A percentile compares a stretch with the other conserved stretches of the same genome.
These are phyloP conservation scores for Pisolithus sp. DNA, from an alignment of 768 basidiomycete genomes.

Conservation along the genomic window DNA sequence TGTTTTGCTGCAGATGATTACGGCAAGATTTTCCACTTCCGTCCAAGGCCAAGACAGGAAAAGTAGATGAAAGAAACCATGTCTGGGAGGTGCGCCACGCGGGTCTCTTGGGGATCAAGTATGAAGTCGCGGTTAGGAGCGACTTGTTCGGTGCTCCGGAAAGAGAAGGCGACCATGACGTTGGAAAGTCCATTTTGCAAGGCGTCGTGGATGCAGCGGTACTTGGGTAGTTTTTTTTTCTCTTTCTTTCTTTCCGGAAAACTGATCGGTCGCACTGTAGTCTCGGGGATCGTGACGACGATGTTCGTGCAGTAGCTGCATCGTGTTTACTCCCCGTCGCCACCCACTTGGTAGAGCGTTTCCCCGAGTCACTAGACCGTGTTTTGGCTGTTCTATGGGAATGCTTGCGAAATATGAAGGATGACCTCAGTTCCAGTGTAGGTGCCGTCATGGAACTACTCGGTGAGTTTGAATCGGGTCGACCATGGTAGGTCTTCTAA, in stretches of 20 bases:
- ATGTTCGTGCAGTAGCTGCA: conserved; percentile 93
- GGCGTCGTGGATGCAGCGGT: conserved; percentile 89
- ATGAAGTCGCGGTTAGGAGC: conserved; percentile 89
- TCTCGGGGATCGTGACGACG: conserved; percentile 86
- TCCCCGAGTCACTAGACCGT: conserved; percentile 64
- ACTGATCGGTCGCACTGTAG: conserved; percentile 35
- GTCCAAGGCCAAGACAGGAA: conserved; percentile 26
- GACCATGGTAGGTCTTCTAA: conserved; percentile 4
- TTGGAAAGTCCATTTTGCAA: conserved; percentile 54
- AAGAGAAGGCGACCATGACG: conserved; percentile 31
- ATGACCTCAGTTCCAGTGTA: conserved; percentile 93
- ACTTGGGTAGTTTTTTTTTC: conserved; percentile 54
- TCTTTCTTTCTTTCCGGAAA: not conserved
- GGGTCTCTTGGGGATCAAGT: conserved; percentile 95
- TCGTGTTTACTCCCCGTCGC: conserved; percentile 88
- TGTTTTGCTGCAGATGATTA: conserved; percentile 88
- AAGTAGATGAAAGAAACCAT: conserved; percentile 43
- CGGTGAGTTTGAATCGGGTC: conserved; percentile 40
- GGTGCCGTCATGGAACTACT: conserved; percentile 96
- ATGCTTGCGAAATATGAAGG: conserved; percentile 88
- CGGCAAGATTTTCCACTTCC: conserved; percentile 69
- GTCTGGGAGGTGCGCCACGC: conserved; percentile 98
- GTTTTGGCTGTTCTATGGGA: conserved; percentile 86
- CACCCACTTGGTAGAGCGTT: conserved; percentile 64
- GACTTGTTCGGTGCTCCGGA: conserved; percentile 57